Base-by-base conservation (phyloP, 495 filamentous ascomycete genomes). In the Lasiosphaeriaceae sp. region DNA sequence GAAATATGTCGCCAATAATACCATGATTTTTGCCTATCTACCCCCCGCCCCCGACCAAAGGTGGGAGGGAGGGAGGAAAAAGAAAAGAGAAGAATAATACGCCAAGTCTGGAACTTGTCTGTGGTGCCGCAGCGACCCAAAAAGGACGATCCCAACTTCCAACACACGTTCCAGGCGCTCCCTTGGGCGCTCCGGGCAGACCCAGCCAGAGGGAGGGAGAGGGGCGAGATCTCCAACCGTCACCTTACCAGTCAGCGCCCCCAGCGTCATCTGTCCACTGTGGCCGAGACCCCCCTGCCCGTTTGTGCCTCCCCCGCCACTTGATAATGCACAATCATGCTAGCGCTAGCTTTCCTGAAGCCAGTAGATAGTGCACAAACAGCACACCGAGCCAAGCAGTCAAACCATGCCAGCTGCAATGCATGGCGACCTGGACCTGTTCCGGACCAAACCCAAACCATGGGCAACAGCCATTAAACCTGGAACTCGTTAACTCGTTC, bases 191-290 rank as follows among this genome's bases (percentile, higher is more conserved):
- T 9, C 26, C 26, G 26, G 26, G 9, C 26, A 31, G 26, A 9
- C 39, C 39, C 5, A 12, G 39, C 14, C 14, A 4, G 14, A 16
- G 7, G 7, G 45, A 47, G 45, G 37, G 52, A 35, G 23, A 23
- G 52, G 52, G 46, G 22, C 41, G 21, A 19, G 21, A 46, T 54
- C 39, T 54, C 52, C 22, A 47, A 47, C 52, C 17, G 17, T 54
- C 21, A 12, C 43, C n/a, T n/a, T 3, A 3, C 26, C 26, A 31
- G 4, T 31, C 4, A 31, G 9, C 4, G 11, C 17, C 45, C n/a
- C 22, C 52, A 54, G 52, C 52, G 41, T 54, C 52, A 54, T 54
- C 22, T 17, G 24, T 51, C 24, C 39, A 37, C 37, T 54, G 52
- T 17, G 22, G n/a, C 8, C 39, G n/a, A 43, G 39, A 43, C n/a